Evolutionary conservation across 257 asterid species (phyloP).

Genomic region (Solanum etuberosum): DNA sequence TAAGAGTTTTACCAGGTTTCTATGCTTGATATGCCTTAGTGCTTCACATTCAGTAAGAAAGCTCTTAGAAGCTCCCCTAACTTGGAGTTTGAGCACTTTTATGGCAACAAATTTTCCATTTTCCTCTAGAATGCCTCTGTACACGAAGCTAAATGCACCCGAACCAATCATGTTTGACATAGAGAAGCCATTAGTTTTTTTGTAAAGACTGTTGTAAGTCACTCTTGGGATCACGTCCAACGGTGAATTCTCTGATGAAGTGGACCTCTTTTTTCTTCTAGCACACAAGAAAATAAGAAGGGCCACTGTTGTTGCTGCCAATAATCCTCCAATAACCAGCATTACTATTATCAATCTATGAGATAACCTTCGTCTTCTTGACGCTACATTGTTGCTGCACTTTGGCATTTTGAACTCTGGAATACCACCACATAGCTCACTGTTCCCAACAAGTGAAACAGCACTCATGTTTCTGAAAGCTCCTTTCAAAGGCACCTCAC

Average conservation of each 20-base stretch:
- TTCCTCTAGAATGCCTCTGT: constrained; percentile 7
- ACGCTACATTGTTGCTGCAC: neutral
- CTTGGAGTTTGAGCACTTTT: constrained; percentile 11
- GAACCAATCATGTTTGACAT: neutral
- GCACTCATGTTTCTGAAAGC: constrained; percentile 1
- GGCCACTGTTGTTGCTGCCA: neutral
- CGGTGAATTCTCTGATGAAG: neutral
- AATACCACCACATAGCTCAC: constrained; percentile 5
- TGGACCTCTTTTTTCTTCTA: neutral
- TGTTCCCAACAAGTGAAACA: constrained; percentile 4
- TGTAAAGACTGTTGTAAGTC: constrained; percentile 1
- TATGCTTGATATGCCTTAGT: constrained; percentile 13
- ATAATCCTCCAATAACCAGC: neutral
- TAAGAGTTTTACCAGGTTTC: constrained; percentile 15
- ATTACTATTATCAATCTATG: neutral
- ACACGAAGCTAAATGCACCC: constrained; percentile 10
- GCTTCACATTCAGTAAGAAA: constrained; percentile 18
- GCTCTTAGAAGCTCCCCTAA: constrained; percentile 13
- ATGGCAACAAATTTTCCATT: constrained; percentile 5
- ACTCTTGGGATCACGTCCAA: neutral
- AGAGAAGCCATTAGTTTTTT: constrained; percentile 12
- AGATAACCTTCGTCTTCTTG: neutral
- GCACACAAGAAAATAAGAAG: neutral
- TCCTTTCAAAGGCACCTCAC: constrained; percentile 2
- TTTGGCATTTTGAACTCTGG: neutral